phyloP scores from a whole-genome alignment of 2,329 filamentous ascomycete genomes.

The Xenoacremonium recifei region DNA sequence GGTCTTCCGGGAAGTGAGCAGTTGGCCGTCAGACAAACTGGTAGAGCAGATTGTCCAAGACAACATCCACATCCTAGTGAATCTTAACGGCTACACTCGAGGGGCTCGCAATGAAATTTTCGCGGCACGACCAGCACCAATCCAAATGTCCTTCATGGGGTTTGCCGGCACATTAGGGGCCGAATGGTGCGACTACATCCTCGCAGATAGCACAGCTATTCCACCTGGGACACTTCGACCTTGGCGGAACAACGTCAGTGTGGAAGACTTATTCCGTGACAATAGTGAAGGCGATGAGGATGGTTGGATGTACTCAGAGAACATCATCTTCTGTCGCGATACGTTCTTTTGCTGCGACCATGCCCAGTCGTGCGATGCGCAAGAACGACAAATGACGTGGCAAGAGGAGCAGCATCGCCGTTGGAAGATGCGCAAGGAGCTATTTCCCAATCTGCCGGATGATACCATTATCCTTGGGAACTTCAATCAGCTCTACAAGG shows the following conservation, averaged over 20 bases:
- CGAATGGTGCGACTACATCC: conserved; percentile 97
- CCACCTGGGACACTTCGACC: conserved; percentile 79
- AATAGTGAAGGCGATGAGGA: conserved; percentile 69
- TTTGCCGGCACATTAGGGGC: conserved; percentile 94
- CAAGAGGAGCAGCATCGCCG: conserved; percentile 76
- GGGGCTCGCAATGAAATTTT: conserved; percentile 98
- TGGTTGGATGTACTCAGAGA: conserved; percentile 94
- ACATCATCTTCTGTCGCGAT: conserved; percentile 89
- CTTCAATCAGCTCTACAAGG: conserved; percentile 99
- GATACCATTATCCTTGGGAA: conserved; percentile 91
- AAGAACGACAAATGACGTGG: conserved; percentile 71
- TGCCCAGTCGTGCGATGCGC: conserved; percentile 78
- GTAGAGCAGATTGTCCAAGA: conserved; percentile 85
- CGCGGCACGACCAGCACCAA: conserved; percentile 86
- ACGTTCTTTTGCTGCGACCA: conserved; percentile 99
- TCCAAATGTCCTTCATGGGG: conserved; percentile 99
- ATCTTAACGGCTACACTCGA: conserved; percentile 96
- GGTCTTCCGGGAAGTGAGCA: conserved; percentile 84
- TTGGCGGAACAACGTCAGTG: conserved; percentile 69
- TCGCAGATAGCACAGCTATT: conserved; percentile 86
- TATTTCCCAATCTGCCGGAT: conserved; percentile 81
- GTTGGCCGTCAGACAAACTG: conserved; percentile 80
- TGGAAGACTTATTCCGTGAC: conserved; percentile 67
- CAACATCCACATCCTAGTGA: conserved; percentile 90
- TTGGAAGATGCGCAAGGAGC: conserved; percentile 89